Percentiles rank a stretch among this genome's conserved stretches.
These are phyloP conservation scores for Glonium stellatum DNA, from an alignment of 495 filamentous ascomycete genomes.

Conservation along the genomic window DNA sequence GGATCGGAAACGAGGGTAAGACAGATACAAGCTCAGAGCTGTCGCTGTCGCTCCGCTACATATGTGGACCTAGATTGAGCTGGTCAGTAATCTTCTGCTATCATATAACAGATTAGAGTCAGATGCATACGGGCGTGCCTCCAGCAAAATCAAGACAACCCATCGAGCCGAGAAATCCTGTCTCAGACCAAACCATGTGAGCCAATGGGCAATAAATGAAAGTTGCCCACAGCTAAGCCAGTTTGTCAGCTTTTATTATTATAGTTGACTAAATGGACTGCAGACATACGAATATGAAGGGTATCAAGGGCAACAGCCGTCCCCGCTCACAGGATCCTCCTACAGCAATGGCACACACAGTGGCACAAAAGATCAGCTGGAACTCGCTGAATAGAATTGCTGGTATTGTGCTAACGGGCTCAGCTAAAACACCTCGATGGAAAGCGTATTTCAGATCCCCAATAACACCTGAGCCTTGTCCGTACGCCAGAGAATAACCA, in stretches of 20 bases:
- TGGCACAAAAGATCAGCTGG: conserved; percentile 32
- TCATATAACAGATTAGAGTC: too few species aligned
- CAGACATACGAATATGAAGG: conserved; percentile 33
- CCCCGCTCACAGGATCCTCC: conserved; percentile 28
- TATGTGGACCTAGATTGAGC: too few species aligned
- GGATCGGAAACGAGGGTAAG: conserved; percentile 40
- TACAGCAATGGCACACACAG: conserved; percentile 29
- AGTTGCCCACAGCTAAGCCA: conserved; percentile 43
- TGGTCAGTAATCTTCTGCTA: too few species aligned
- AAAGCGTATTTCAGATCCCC: conserved; percentile 39
- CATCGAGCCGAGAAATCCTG: conserved; percentile 35
- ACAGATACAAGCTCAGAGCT: conserved; percentile 41
- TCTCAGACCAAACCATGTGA: conserved; percentile 43
- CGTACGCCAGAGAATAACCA: conserved; percentile 41
- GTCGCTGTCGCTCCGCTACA: conserved; percentile 43
- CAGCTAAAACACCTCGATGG: conserved; percentile 37
- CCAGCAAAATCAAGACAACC: conserved; percentile 44
- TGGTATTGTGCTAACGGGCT: conserved; percentile 37
- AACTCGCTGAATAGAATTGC: conserved; percentile 29
- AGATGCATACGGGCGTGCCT: conserved; percentile 44
- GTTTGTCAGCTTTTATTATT: too few species aligned
- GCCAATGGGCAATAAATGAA: conserved; percentile 43
- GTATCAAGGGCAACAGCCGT: conserved; percentile 21
- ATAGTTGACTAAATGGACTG: too few species aligned
- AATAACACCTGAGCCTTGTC: conserved; percentile 37